Conservation (phyloP, 148 eudicot genomes). For the Linanthus parryae region DNA sequence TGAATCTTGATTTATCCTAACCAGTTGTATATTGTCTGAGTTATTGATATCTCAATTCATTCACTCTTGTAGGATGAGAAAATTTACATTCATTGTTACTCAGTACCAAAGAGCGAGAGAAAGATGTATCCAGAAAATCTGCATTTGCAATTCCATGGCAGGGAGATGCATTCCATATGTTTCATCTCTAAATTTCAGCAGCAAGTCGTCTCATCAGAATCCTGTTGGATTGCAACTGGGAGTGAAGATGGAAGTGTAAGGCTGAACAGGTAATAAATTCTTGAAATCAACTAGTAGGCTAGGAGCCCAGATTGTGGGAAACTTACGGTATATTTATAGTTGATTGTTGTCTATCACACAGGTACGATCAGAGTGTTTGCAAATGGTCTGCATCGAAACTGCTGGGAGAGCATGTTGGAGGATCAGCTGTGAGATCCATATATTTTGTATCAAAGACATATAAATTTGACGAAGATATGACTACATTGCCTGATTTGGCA, state of each 20-base stretch:
- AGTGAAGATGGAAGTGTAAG: slow-evolving; percentile 98
- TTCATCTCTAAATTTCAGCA: slow-evolving; percentile 40
- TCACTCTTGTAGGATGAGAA: slow-evolving; percentile 55
- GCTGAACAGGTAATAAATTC: slow-evolving; percentile 63
- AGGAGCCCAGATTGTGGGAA: background rate
- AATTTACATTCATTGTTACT: slow-evolving; percentile 54
- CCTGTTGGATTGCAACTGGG: slow-evolving; percentile 81
- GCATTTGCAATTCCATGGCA: slow-evolving; percentile 94
- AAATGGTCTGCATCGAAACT: slow-evolving; percentile 75
- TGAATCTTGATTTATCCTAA: no score
- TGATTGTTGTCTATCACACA: slow-evolving; percentile 21
- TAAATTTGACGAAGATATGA: slow-evolving; percentile 28
- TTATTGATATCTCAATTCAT: slow-evolving; percentile 1
- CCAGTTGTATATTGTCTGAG: no score
- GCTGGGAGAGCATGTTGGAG: slow-evolving; percentile 98
- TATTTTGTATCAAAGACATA: slow-evolving; percentile 67
- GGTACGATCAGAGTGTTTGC: slow-evolving; percentile 48
- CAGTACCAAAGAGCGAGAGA: slow-evolving; percentile 36
- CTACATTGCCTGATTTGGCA: slow-evolving; percentile 22
- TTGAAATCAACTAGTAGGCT: background rate
- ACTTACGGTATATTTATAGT: background rate
- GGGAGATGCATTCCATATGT: slow-evolving; percentile 87
- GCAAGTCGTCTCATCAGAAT: slow-evolving; percentile 19
- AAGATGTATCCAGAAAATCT: slow-evolving; percentile 60
- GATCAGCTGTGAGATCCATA: slow-evolving; percentile 93